Conservation (phyloP, 1,284 basidiomycete species). For the Tilletiaria anomala region DNA sequence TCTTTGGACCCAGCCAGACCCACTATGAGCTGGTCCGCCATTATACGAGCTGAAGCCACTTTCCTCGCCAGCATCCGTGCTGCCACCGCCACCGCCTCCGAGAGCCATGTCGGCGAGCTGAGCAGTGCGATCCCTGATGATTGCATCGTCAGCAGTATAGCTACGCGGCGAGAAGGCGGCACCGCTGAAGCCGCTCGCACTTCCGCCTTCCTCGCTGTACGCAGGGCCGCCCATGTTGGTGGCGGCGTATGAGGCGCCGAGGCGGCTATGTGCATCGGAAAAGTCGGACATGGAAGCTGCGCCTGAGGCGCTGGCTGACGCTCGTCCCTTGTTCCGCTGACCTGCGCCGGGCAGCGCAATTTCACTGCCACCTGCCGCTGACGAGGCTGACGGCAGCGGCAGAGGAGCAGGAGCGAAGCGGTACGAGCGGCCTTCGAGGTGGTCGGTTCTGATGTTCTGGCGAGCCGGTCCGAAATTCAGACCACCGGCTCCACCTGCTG, state of each 20-base stretch:
- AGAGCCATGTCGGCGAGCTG: conserved; percentile 31
- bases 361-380: neutral
- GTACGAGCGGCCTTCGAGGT: conserved; percentile 2
- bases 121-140: conserved; percentile 31
- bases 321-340: too few species aligned
- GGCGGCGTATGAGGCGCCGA: too few species aligned
- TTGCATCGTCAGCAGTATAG: conserved; percentile 30
- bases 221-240: too few species aligned
- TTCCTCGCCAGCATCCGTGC: conserved; percentile 11
- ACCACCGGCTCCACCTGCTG: too few species aligned
- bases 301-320: neutral
- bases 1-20: too few species aligned
- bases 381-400: neutral
- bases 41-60: conserved; percentile 1
- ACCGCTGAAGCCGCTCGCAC: too few species aligned
- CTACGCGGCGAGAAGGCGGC: too few species aligned
- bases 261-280: too few species aligned
- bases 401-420: conserved; percentile 1
- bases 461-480: too few species aligned
- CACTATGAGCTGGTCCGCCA: neutral
- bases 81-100: conserved; percentile 13
- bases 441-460: too few species aligned
- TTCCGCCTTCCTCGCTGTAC: too few species aligned
- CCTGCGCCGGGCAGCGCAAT: neutral
- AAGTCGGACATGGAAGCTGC: conserved; percentile 11